Evolutionary conservation across 176 grass and related monocot species (phyloP).

Genomic region (Avena atlantica): DNA sequence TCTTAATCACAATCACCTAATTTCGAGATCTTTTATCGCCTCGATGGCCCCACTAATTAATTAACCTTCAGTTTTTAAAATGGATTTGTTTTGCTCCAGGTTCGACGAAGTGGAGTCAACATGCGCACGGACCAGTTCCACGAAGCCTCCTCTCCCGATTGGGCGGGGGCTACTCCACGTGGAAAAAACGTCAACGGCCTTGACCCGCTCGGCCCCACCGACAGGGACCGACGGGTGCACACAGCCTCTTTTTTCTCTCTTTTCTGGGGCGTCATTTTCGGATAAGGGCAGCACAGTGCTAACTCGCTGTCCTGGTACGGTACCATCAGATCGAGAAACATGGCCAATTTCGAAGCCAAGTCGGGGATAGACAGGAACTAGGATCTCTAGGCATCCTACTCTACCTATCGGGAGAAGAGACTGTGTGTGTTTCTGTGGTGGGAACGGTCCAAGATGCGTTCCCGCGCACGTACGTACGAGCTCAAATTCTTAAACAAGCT

Average conservation of each 20-base stretch:
- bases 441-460: conserved; percentile 27
- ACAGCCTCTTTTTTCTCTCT: background rate
- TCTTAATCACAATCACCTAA: background rate
- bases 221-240: background rate
- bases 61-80: background rate
- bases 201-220: conserved; percentile 40
- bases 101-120: background rate
- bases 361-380: background rate
- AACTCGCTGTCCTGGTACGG: background rate
- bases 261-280: conserved; percentile 17
- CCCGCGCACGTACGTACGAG: background rate
- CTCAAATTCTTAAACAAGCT: background rate
- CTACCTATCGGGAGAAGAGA: background rate
- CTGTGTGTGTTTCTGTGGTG: background rate
- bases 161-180: conserved; percentile 33
- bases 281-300: background rate
- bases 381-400: background rate
- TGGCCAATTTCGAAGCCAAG: background rate
- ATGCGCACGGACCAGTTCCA: no score
- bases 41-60: background rate
- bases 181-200: conserved; percentile 58
- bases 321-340: background rate
- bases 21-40: background rate
- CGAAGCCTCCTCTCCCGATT: no score
- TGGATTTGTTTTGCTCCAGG: background rate